Base-by-base conservation (phyloP, 208 protist species). In the Wallacemonas rigidus region DNA sequence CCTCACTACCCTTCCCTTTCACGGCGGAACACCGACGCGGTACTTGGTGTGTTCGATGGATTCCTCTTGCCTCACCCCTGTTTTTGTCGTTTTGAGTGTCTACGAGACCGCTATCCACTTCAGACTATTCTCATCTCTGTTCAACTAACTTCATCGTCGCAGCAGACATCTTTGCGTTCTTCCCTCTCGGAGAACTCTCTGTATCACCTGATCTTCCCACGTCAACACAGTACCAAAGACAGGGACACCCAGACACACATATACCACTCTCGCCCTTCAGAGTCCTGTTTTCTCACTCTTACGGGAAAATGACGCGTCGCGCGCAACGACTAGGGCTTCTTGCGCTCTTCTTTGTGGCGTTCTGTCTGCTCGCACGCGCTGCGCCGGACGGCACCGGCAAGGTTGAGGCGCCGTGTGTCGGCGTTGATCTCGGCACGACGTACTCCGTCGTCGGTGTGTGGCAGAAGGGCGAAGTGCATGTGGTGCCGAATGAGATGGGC, bases 401-500 rank as follows among this genome's bases (percentile, higher is more conserved):
- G 76, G 87, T 96, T 5, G 89, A 97, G 72, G 68, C 79, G 1
- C 91, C 93, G n/a, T 94, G 93, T 76, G 86, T 98, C 65, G 95
- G 95, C 50, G 95, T 98, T 54, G 95, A 98, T 76, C 83, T 98
- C 4, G 95, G 95, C 62, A 99, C 97, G 5, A 99, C 98, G 48
- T 99, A 99, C 90, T 98, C 92, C 39, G 98, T 97, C 81, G 97
- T 98, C 11, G 98, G 95, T 73, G 92, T 99, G 3, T 99, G 91
- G 91, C 92, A 93, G 80, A 97, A 97, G 67, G 97, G 90, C 38
- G 79, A 92, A 47, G 95, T 98, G 38, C 95, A 99, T 79, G 99
- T 99, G 73, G 98, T 99, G 64, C 86, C 98, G 41, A 99, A 99
- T 81, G 98, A 99, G 72, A 95, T 98, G 87, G 99, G 99, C 80